These are phyloP conservation scores for Atkinsonella hypoxylon DNA, from an alignment of 2,329 filamentous ascomycete species.

Conservation along the genomic window DNA sequence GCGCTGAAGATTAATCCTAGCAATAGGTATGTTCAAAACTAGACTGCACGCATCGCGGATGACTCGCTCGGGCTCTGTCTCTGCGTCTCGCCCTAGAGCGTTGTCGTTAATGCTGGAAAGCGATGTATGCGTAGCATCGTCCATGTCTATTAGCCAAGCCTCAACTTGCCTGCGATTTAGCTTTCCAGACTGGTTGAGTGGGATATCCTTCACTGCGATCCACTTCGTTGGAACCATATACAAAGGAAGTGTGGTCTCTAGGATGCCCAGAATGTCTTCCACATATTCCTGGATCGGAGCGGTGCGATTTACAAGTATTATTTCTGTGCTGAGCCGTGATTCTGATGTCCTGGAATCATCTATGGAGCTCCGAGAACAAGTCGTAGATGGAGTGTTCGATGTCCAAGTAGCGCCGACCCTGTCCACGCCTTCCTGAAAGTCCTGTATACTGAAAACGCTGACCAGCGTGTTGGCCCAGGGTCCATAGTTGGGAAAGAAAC, in stretches of 20 bases:
- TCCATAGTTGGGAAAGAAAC: neutral
- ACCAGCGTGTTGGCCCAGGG: conserved; percentile 5
- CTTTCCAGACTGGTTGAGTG: conserved; percentile 10
- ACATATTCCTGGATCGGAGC: neutral
- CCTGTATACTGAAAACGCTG: conserved; percentile 3
- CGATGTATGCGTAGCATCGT: neutral
- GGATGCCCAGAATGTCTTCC: conserved; percentile 6
- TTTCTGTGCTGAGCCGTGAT: neutral
- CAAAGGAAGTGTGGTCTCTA: conserved; percentile 6
- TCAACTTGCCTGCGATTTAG: conserved; percentile 8
- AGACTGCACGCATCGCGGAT: conserved; percentile 23
- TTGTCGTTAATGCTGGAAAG: neutral
- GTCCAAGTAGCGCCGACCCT: neutral
- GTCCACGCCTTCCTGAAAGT: neutral
- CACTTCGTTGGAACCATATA: conserved; percentile 12
- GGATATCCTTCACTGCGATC: conserved; percentile 8
- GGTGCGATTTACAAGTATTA: neutral
- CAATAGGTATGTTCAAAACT: conserved; percentile 25
- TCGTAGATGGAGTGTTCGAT: neutral
- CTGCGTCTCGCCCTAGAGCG: neutral
- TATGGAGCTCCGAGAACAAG: neutral
- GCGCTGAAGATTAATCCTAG: conserved; percentile 17
- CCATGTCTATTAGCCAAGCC: neutral
- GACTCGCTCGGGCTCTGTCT: conserved; percentile 4
- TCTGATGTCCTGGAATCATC: neutral